Percentiles rank a stretch among this genome's conserved stretches.
phyloP scores from a whole-genome alignment of 1,284 basidiomycete species.

The Meripilus lineatus region DNA sequence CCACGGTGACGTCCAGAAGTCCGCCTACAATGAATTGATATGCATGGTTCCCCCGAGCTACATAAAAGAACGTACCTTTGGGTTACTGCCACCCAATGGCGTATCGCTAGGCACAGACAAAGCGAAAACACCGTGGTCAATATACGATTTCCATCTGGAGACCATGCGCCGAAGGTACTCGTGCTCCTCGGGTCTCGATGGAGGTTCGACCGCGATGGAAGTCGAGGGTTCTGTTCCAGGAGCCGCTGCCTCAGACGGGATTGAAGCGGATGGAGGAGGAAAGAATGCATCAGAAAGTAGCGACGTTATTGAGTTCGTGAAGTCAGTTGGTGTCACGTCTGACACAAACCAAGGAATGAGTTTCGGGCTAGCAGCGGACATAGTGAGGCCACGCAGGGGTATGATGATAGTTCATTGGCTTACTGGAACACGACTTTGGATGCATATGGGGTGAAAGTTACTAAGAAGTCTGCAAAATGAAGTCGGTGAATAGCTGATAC shows the following conservation, averaged over 20 bases:
- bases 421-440: conserved; percentile 86
- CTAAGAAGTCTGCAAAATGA: conserved; percentile 94
- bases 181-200: conserved; percentile 22
- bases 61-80: conserved; percentile 25
- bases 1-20: conserved; percentile 85
- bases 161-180: conserved; percentile 58
- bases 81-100: conserved; percentile 47
- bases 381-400: conserved; percentile 1
- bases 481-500: conserved; percentile 83
- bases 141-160: conserved; percentile 68
- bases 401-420: conserved; percentile 28
- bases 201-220: conserved; percentile 11
- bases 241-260: not conserved
- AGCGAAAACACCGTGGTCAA: conserved; percentile 69
- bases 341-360: conserved; percentile 93
- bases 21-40: conserved; percentile 20
- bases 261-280: conserved; percentile 28
- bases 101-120: conserved; percentile 68
- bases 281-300: conserved; percentile 63
- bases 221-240: conserved; percentile 1
- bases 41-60: not conserved
- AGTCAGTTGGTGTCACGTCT: conserved; percentile 83
- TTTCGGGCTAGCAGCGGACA: conserved; percentile 59
- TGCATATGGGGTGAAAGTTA: conserved; percentile 83
- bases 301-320: conserved; percentile 45